These are phyloP conservation scores for Lactarius sp. DNA, from an alignment of 768 basidiomycete species.

Conservation along the genomic window DNA sequence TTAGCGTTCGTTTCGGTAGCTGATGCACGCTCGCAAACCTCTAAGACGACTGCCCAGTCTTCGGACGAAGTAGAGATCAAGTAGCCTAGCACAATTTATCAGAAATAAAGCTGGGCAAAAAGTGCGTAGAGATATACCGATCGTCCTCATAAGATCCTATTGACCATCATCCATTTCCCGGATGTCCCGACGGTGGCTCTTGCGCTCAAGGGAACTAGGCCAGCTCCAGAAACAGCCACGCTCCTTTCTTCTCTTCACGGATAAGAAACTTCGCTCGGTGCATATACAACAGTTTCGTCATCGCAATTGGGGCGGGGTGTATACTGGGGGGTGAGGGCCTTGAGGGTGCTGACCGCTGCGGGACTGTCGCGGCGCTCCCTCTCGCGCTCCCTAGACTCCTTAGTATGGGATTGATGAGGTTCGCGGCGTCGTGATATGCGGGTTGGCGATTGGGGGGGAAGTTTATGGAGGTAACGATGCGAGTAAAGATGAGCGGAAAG, in stretches of 20 bases:
- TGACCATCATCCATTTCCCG: constrained; percentile 38
- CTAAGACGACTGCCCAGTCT: constrained; percentile 76
- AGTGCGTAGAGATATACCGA: constrained; percentile 40
- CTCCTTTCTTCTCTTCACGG: constrained; percentile 41
- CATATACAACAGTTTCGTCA: constrained; percentile 30
- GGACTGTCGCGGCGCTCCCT: constrained; percentile 36
- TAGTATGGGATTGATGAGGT: constrained; percentile 24
- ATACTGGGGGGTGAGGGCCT: too few species aligned
- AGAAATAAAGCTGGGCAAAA: not conserved
- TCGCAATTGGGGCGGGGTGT: constrained; percentile 32
- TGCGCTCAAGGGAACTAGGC: constrained; percentile 29
- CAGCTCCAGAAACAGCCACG: constrained; percentile 54
- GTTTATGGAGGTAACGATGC: constrained; percentile 43
- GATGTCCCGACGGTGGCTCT: constrained; percentile 38
- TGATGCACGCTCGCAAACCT: constrained; percentile 82
- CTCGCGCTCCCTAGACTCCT: constrained; percentile 29
- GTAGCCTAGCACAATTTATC: constrained; percentile 44
- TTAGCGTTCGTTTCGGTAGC: constrained; percentile 67
- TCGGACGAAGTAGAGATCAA: constrained; percentile 75
- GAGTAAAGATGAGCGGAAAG: constrained; percentile 51
- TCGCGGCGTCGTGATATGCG: constrained; percentile 17
- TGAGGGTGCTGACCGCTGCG: constrained; percentile 50
- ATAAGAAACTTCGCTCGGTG: constrained; percentile 25
- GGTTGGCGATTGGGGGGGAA: constrained; percentile 39
- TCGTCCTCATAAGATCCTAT: constrained; percentile 61